Evolutionary conservation across 495 filamentous ascomycete species (phyloP), one percentile per base, ranked within the genome.

Genomic region (Aspergillus sclerotioniger): DNA sequence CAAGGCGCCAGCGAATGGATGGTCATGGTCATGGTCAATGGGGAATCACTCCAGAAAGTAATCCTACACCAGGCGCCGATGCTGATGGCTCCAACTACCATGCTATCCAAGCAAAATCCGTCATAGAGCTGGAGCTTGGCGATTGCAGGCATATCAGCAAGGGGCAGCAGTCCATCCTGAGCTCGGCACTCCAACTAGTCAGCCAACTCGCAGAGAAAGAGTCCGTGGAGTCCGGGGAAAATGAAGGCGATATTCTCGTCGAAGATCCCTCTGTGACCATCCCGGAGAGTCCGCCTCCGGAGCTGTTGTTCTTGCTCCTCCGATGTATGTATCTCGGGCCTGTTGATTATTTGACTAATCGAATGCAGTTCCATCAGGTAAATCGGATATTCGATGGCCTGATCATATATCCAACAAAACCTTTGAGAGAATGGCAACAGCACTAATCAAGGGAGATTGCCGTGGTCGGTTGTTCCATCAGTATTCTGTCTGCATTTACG

Each of bases 231-330:
- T 6, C 46, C 32, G 57, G 58, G 25, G 53, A 64, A 33, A 21
- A 5, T 25, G 25, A 5, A 25, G 25, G 25, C 25, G 49, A 17
- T 13, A 39, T 0, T 29, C 32, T 33, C 37, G 7, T 41, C 37
- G 56, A 43, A 8, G 52, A 61, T 19, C 44, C 19, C 17, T 3
- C 29, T 50, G 17, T 29, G 8, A 16, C 50, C 41, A 39, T 64
- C 29, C 61, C 60, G 6, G 53, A 58, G 19, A 8, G 56, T 3
- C 69, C 69, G 8, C 53, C 65, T 6, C 39, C 57, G 16, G 67
- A 71, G 47, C 29, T 70, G 17, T 47, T 68, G 10, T 68, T 61
- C 17, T 70, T 71, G 67, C 65, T 71, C 50, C 57, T 71, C 46
- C 56, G 32, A 59, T 64, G 69, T 71, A 62, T 21, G 1, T 28